Base-by-base conservation (phyloP, 352 stramenopile species). In the Blastocystis sp. region DNA sequence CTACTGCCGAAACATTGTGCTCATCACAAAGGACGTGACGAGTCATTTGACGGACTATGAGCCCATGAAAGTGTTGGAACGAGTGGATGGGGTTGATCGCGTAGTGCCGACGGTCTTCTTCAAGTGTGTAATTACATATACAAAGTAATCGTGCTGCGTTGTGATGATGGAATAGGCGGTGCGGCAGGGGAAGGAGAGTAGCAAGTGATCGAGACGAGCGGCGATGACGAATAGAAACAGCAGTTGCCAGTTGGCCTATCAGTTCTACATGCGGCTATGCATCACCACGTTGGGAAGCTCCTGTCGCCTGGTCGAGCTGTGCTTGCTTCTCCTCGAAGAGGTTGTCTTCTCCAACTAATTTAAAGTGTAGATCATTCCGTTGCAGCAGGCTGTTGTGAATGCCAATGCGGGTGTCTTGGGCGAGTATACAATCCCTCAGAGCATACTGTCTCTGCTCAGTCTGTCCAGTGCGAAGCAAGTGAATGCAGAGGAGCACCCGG, bases 51-150 rank as follows among this genome's bases (percentile, higher is more conserved):
- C 42, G 65, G 28, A 38, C 3, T 84, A 84, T 68, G 52, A 68
- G 0, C 6, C n/a, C 11, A 24, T 70, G n/a, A 63, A 45, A 17
- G 17, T 84, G 74, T 84, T 17, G 6, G 9, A 21, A 28, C 14
- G 2, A 9, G 19, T 11, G 28, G 3, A n/a, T 17, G 14, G 34
- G 1, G 4, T 43, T 54, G 65, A 63, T 59, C 24, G 10, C 1
- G 11, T 84, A 84, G 74, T 43, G 74, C 60, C 6, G 74, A 84
- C 48, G 74, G 74, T 34, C 45, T 84, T 28, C 60, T 84, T 17
- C 74, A 84, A 45, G 45, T 28, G 45, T 84, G 74, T 28, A 69
- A 59, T 64, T n/a, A 69, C 28, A 84, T 84, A 70, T 69, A 70
- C 17, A 38, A 68, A 28, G 74, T 84, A 68, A 14, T 28, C 34